A percentile compares a stretch with the other conserved stretches of the same genome.
These are phyloP conservation scores for Populus ilicifolia DNA, from an alignment of 345 rosid species.

Conservation along the genomic window DNA sequence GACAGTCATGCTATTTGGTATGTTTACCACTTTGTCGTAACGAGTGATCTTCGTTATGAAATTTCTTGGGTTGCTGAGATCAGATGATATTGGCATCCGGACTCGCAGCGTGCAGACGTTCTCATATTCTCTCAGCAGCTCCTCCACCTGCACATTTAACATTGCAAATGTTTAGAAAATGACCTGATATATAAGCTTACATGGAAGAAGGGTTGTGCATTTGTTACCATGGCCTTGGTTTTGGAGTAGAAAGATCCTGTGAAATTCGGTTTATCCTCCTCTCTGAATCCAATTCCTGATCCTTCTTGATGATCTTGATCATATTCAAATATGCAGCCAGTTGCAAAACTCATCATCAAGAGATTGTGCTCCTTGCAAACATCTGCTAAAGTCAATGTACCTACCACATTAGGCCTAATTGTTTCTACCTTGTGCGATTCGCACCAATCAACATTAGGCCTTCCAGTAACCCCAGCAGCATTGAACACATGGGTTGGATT, in stretches of 20 bases:
- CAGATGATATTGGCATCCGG: slow-evolving; percentile 59
- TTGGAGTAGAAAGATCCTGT: slow-evolving; percentile 51
- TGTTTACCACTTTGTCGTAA: slow-evolving; percentile 53
- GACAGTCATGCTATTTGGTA: slow-evolving; percentile 62
- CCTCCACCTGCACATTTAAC: slow-evolving; percentile 44
- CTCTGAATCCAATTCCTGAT: slow-evolving; percentile 52
- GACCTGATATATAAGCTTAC: not conserved
- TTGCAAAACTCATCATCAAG: slow-evolving; percentile 53
- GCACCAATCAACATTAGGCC: slow-evolving; percentile 65
- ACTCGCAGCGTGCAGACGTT: slow-evolving; percentile 57
- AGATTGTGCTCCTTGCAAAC: slow-evolving; percentile 43
- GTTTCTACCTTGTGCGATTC: slow-evolving; percentile 55
- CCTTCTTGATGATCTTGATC: slow-evolving; percentile 47
- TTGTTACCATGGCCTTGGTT: slow-evolving; percentile 58
- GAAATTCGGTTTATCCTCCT: slow-evolving; percentile 53
- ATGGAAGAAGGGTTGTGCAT: not conserved
- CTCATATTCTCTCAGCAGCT: slow-evolving; percentile 44
- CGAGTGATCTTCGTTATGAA: slow-evolving; percentile 46
- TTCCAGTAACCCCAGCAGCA: slow-evolving; percentile 58
- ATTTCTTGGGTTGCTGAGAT: slow-evolving; percentile 51
- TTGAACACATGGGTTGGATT: slow-evolving; percentile 55
- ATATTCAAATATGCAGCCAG: slow-evolving; percentile 56
- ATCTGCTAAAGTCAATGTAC: slow-evolving; percentile 51
- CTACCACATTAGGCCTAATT: slow-evolving; percentile 43
- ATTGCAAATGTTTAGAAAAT: not conserved